A percentile compares a stretch with the other conserved stretches of the same genome.
Evolutionary conservation across 371 early-diverging fungal species (phyloP).

Genomic region (Syncephalastrum racemosum): DNA sequence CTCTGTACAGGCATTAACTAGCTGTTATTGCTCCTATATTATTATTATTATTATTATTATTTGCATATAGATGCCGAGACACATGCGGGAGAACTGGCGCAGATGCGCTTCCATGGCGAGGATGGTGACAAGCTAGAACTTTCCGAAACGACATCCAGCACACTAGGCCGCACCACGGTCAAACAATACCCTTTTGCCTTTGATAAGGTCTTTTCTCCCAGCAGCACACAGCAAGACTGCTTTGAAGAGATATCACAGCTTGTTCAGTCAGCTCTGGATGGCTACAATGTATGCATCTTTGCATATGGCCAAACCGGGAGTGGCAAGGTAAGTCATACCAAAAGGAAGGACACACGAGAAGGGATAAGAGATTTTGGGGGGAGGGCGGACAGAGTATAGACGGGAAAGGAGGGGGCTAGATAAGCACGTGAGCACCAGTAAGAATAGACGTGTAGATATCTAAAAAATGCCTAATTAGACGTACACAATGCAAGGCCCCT

Average conservation of each 20-base stretch:
- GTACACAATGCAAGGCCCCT: slow-evolving; percentile 80
- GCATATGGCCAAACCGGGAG: slow-evolving; percentile 99
- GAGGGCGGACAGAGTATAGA: no score
- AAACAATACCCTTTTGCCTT: slow-evolving; percentile 79
- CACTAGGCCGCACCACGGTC: slow-evolving; percentile 36
- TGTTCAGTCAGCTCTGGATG: slow-evolving; percentile 95
- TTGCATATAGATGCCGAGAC: slow-evolving; percentile 20
- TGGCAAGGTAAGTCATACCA: slow-evolving; percentile 70
- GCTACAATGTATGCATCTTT: slow-evolving; percentile 98
- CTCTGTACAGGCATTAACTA: slow-evolving; percentile 9
- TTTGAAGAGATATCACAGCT: slow-evolving; percentile 95
- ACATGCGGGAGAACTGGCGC: slow-evolving; percentile 17
- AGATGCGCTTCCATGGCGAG: slow-evolving; percentile 44
- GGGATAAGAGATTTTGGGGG: slow-evolving; percentile 5
- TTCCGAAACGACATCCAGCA: slow-evolving; percentile 36
- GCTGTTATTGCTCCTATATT: no score
- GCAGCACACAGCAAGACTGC: slow-evolving; percentile 75
- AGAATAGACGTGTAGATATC: no score
- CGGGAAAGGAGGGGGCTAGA: no score
- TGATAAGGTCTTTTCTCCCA: slow-evolving; percentile 82
- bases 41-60: background rate
- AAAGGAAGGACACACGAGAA: background rate
- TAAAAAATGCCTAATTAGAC: slow-evolving; percentile 35
- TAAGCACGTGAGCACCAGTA: no score
- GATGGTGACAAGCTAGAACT: slow-evolving; percentile 56